phyloP scores from a whole-genome alignment of 2,329 filamentous ascomycete species.

The Pseudogymnoascus sp. region DNA sequence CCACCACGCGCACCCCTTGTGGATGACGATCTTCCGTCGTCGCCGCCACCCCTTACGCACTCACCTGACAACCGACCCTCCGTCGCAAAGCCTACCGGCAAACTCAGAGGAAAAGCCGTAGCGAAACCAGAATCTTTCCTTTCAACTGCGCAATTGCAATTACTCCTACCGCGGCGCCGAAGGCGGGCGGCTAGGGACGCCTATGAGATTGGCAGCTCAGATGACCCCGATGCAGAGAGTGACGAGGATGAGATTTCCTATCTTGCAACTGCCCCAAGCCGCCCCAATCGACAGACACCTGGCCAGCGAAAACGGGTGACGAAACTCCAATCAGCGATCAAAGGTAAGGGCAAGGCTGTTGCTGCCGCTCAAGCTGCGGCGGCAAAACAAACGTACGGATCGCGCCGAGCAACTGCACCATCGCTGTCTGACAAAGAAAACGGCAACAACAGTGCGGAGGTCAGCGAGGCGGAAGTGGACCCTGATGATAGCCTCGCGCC shows the following conservation, averaged over 20 bases:
- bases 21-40: conserved; percentile 35
- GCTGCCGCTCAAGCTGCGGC: conserved; percentile 15
- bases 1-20: conserved; percentile 18
- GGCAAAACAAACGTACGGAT: conserved; percentile 40
- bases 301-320: conserved; percentile 23
- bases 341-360: conserved; percentile 16
- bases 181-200: conserved; percentile 25
- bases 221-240: conserved; percentile 40
- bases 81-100: conserved; percentile 17
- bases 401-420: conserved; percentile 21
- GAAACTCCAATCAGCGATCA: conserved; percentile 20
- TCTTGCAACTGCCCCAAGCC: conserved; percentile 33
- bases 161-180: conserved; percentile 29
- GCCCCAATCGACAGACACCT: conserved; percentile 24
- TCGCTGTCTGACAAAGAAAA: conserved; percentile 51
- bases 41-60: conserved; percentile 57
- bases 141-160: conserved; percentile 31
- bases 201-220: conserved; percentile 36
- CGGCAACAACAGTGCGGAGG: conserved; percentile 30
- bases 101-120: conserved; percentile 15
- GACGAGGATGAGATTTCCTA: conserved; percentile 50
- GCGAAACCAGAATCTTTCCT: conserved; percentile 21
- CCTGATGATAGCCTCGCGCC: conserved; percentile 36
- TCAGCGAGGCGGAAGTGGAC: conserved; percentile 28
- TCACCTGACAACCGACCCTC: conserved; percentile 46